Evolutionary conservation across 352 stramenopile genomes (phyloP).

Genomic region (Phytopythium mirpurense): DNA sequence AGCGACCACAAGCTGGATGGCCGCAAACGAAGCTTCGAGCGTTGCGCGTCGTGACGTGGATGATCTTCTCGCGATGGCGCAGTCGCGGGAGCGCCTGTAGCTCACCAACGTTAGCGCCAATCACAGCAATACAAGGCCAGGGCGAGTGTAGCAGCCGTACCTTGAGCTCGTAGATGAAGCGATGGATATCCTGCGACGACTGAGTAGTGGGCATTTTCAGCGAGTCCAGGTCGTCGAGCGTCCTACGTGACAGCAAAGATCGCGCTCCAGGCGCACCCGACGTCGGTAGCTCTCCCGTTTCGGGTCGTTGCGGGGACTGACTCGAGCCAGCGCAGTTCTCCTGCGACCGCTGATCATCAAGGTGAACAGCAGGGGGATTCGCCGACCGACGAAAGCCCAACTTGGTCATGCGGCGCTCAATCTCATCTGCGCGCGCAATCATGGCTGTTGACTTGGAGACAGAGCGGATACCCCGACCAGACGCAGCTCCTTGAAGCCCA

Average conservation of each 20-base stretch:
- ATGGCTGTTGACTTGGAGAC: constrained; percentile 11
- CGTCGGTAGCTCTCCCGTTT: background rate
- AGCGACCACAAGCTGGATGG: constrained; percentile 44
- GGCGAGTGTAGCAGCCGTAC: constrained; percentile 2
- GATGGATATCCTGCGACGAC: constrained; percentile 41
- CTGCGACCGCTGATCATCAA: background rate
- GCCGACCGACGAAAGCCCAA: constrained; percentile 30
- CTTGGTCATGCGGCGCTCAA: constrained; percentile 32
- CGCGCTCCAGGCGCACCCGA: background rate
- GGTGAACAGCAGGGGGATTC: background rate
- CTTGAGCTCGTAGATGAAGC: constrained; percentile 67
- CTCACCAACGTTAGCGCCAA: background rate
- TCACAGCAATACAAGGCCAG: too few species aligned
- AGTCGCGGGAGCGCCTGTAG: constrained; percentile 40
- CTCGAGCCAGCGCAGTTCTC: too few species aligned
- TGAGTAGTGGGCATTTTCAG: constrained; percentile 7
- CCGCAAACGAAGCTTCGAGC: constrained; percentile 48
- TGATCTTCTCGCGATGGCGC: constrained; percentile 33
- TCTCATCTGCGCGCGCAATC: constrained; percentile 28
- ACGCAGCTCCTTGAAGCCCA: constrained; percentile 8
- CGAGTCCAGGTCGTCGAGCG: constrained; percentile 22
- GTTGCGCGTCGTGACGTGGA: constrained; percentile 37
- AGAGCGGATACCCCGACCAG: background rate
- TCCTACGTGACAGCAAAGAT: background rate
- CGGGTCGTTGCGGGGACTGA: background rate